Base-by-base conservation (phyloP, 2,329 filamentous ascomycete species). In the Hymenoscyphus fraxineus region DNA sequence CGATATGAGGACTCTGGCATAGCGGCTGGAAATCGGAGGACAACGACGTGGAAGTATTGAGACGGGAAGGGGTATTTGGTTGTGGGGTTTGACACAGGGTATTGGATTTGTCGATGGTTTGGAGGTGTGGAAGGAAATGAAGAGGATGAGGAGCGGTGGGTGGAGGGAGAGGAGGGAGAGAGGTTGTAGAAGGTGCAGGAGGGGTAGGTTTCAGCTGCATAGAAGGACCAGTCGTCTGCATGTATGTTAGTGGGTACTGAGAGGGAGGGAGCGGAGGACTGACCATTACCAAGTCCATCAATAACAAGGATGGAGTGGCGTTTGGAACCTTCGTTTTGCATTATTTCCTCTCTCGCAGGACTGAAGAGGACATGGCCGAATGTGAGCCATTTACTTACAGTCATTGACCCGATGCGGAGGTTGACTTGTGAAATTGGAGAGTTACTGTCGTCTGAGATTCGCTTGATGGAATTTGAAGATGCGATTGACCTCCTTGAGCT, bases 321-420 rank as follows among this genome's bases (percentile, higher is more conserved):
- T 78, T 82, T 89, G 38, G 66, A 78, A 61, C 77, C 79, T 16
- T 77, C 81, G 0, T 82, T 78, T 19, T 84, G 79, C 47, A 85
- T 78, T 27, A 93, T 81, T 69, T 92, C 88, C 57, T 91, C 88
- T 32, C 91, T 85, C 5, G 90, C 86, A 12, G 92, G 91, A 70
- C 90, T 93, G 78, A 95, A 93, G 3, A 95, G 80, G 0, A 94
- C 90, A 70, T 92, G 88, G 1, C 91, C 91, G 74, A 94, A 94
- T 0, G 89, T 92, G 31, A 95, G 83, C 91, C 91, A 95, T 73
- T 93, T 93, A 81, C 89, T 93, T 31, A 93, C 91, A 66, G 91
- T 93, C 80, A 95, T 87, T 1, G 91, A 92, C 4, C 89, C 91
- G 16, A 92, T 88, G 1, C 91, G 84, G 27, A 95, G 82, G 72